Percentiles rank a stretch among this genome's conserved stretches.
phyloP scores from a whole-genome alignment of 2,329 filamentous ascomycete species.

The Scopulariopsis brevicaulis region DNA sequence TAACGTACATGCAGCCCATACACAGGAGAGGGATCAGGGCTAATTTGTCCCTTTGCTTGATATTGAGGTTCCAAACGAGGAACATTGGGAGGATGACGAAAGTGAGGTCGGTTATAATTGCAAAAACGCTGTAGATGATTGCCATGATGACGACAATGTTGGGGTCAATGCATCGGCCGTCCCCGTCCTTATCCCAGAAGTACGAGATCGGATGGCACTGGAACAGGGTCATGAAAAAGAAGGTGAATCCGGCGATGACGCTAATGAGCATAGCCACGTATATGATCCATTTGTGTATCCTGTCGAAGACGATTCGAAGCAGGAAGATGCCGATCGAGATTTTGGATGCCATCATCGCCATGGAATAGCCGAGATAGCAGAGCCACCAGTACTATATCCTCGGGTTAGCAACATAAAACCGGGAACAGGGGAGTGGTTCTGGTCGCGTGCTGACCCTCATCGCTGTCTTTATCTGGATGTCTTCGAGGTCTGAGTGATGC shows the following conservation, averaged over 20 bases:
- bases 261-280: conserved; percentile 21
- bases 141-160: conserved; percentile 37
- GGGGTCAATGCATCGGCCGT: conserved; percentile 23
- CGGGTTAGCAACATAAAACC: conserved; percentile 5
- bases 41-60: conserved; percentile 37
- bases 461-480: conserved; percentile 15
- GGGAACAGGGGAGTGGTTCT: conserved; percentile 7
- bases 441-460: conserved; percentile 17
- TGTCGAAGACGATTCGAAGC: conserved; percentile 24
- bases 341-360: conserved; percentile 24
- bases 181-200: conserved; percentile 24
- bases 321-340: conserved; percentile 30
- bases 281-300: conserved; percentile 21
- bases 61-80: conserved; percentile 42
- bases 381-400: conserved; percentile 21
- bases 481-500: conserved; percentile 18
- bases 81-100: conserved; percentile 40
- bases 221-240: conserved; percentile 28
- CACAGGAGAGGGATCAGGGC: conserved; percentile 39
- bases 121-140: conserved; percentile 37
- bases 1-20: conserved; percentile 39
- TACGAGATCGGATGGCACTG: conserved; percentile 26
- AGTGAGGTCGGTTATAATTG: conserved; percentile 36
- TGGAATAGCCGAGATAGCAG: conserved; percentile 23
- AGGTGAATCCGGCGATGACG: conserved; percentile 22